A percentile compares a stretch with the other conserved stretches of the same genome.
These are phyloP conservation scores for Globisporangium emineosum DNA, from an alignment of 352 stramenopile species.

Conservation along the genomic window DNA sequence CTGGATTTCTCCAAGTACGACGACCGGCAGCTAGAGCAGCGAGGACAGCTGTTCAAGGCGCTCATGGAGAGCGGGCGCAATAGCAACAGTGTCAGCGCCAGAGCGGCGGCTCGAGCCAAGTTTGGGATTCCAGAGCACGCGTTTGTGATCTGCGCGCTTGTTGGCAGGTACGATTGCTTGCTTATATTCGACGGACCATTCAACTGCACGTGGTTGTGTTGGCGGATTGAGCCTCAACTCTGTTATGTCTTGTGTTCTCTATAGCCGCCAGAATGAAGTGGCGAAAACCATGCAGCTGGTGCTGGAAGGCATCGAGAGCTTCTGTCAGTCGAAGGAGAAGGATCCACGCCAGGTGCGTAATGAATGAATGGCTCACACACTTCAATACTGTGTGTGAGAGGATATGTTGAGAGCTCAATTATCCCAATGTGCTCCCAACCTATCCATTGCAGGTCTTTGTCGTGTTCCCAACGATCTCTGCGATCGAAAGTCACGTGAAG, in stretches of 20 bases:
- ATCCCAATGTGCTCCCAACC: background rate
- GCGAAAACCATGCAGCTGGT: constrained; percentile 36
- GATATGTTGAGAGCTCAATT: background rate
- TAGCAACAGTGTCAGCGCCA: background rate
- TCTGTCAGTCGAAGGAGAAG: constrained; percentile 20
- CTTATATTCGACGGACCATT: background rate
- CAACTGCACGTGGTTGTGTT: background rate
- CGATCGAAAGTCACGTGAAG: constrained; percentile 28
- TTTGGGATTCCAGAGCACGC: constrained; percentile 30
- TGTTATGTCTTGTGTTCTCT: background rate
- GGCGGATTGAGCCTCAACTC: background rate
- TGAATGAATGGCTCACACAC: background rate
- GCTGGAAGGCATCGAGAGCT: constrained; percentile 34
- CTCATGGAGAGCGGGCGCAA: constrained; percentile 21
- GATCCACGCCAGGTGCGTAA: constrained; percentile 9
- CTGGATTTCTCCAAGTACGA: constrained; percentile 28
- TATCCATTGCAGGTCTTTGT: constrained; percentile 38
- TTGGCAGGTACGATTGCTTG: constrained; percentile 44
- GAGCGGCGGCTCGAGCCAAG: constrained; percentile 14
- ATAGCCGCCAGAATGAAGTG: constrained; percentile 64
- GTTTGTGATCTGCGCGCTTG: constrained; percentile 58
- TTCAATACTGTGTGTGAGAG: background rate
- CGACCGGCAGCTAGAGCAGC: constrained; percentile 9
- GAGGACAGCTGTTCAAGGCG: constrained; percentile 17
- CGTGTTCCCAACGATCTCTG: constrained; percentile 54